phyloP scores from a whole-genome alignment of 176 grass and related monocot genomes.

The Rhynchospora breviuscula region DNA sequence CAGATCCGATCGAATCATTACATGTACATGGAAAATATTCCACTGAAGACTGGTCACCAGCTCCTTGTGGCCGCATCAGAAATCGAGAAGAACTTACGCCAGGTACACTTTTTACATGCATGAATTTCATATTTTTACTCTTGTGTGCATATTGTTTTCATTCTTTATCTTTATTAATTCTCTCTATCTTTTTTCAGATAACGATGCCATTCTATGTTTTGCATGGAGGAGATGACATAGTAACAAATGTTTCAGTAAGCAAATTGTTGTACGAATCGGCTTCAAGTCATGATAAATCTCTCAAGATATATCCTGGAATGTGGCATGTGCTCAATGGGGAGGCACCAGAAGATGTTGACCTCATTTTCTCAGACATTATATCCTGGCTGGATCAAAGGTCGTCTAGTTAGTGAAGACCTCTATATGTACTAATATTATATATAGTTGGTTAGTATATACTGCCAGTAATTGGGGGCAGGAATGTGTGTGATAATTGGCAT shows the following conservation, averaged over 20 bases:
- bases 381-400: constrained; percentile 45
- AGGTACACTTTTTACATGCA: constrained; percentile 8
- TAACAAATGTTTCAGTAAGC: constrained; percentile 41
- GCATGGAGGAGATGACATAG: constrained; percentile 45
- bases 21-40: constrained; percentile 52
- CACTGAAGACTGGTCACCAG: constrained; percentile 47
- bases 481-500: too few species aligned
- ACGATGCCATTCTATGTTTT: constrained; percentile 54
- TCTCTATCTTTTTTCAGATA: constrained; percentile 30
- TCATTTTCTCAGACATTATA: constrained; percentile 53
- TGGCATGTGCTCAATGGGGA: constrained; percentile 58
- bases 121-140: too few species aligned
- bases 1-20: constrained; percentile 54
- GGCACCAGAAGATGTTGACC: constrained; percentile 30
- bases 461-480: too few species aligned
- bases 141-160: background rate
- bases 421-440: background rate
- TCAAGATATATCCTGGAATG: constrained; percentile 74
- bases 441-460: too few species aligned
- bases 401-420: background rate
- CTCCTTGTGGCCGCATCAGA: constrained; percentile 50
- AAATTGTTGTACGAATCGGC: constrained; percentile 48
- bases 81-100: constrained; percentile 58
- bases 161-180: background rate
- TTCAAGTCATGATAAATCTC: constrained; percentile 47